Evolutionary conservation across 2,329 filamentous ascomycete species (phyloP), one percentile per base, ranked within the genome.

Genomic region (Rachicladosporium sp.): DNA sequence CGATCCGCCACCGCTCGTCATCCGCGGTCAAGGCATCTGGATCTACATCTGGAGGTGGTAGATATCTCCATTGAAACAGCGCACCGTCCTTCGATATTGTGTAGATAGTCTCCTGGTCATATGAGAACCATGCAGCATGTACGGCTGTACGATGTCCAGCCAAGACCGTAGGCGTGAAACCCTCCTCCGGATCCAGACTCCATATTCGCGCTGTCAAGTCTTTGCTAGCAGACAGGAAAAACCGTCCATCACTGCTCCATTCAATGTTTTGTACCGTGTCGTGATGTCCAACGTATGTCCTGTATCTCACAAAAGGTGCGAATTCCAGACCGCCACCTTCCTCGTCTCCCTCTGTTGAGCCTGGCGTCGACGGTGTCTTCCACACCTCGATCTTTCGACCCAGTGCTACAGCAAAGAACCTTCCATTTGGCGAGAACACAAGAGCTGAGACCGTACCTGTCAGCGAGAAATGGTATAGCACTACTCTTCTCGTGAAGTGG

Each of bases 21-120:
- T 75, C 72, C 12, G 75, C 74, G 38, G 71, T 69, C 3, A 53
- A 67, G 35, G 77, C 71, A 19, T 71, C 69, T 31, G 60, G 61
- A 31, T 70, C 67, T 4, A 59, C 58, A n/a, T 67, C 61, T 40
- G 71, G 59, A 54, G 77, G 69, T 41, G 73, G 57, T 41, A 77
- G 73, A 61, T 91, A 98, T 56, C 84, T 79, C 91, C 91, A 98
- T 47, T 83, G 76, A 54, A 96, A 96, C 1, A 96, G 73, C 2
- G 91, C 88, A n/a, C 91, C 93, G 60, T 98, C 93, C 60, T 93
- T 93, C 63, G 89, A 95, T 47, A 94, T 78, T 0, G 91, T 96
- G 59, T 91, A 98, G 39, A 98, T 93, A 32, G 77, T 85, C 64
- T 98, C 93, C 58, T 98, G 91, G 51, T 93, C 80, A 45, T 82